Evolutionary conservation across 805 yeast genomes (phyloP).

Genomic region (Candida palmyrensis): DNA sequence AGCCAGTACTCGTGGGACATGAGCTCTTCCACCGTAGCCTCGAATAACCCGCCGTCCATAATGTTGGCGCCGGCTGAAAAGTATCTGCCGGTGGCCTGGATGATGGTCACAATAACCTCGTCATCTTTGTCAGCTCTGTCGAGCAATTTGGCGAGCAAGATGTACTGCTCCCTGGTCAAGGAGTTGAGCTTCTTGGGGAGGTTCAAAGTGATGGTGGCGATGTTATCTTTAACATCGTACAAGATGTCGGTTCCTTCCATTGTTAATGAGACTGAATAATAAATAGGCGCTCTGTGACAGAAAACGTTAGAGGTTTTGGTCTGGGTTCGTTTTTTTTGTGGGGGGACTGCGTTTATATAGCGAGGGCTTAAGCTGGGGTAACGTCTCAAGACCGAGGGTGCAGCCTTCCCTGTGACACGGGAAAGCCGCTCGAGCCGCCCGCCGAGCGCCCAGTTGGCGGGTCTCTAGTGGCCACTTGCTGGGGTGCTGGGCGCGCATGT

Average conservation of each 20-base stretch:
- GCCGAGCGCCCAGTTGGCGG: no score
- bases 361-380: no score
- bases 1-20: slow-evolving; percentile 45
- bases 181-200: slow-evolving; percentile 63
- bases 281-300: no score
- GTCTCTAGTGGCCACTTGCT: no score
- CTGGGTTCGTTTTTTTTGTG: no score
- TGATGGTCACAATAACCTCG: slow-evolving; percentile 56
- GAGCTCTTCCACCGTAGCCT: slow-evolving; percentile 24
- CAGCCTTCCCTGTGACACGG: no score
- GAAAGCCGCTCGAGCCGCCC: no score
- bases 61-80: slow-evolving; percentile 87
- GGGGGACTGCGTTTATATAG: no score
- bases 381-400: no score
- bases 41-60: slow-evolving; percentile 27
- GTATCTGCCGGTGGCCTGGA: slow-evolving; percentile 67
- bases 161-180: slow-evolving; percentile 58
- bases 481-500: no score
- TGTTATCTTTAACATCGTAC: slow-evolving; percentile 41
- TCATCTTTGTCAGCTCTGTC: slow-evolving; percentile 61
- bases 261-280: no score
- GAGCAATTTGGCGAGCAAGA: slow-evolving; percentile 52
- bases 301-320: no score
- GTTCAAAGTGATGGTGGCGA: slow-evolving; percentile 61
- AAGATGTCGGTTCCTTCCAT: slow-evolving; percentile 22